Evolutionary conservation across 352 stramenopile genomes (phyloP), one percentile per base, ranked within the genome.

Genomic region (Phytophthora podocarpi): DNA sequence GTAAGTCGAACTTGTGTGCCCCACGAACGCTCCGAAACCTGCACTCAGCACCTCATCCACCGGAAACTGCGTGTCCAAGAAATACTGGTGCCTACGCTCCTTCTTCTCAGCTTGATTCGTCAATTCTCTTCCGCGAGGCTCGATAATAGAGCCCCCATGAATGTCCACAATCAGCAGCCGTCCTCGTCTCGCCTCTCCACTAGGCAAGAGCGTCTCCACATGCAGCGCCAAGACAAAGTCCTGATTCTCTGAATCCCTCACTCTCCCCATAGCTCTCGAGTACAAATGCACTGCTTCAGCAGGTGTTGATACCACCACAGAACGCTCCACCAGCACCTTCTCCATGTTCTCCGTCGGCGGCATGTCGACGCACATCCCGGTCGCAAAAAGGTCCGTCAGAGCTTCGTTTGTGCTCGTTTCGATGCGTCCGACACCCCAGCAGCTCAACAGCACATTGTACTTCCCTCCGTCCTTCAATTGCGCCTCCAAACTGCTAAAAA

Each of bases 31-130:
- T 10, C 82, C 77, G 47, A 86, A 88, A 20, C 43, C 65, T n/a
- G 60, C 30, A 46, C 63, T 87, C 20, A 90, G 43, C 9, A 34
- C 30, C 8, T 59, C 36, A 30, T 86, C 61, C n/a, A 89, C 59
- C 4, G 72, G 66, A 34, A 90, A 85, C 37, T 87, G 78, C 3
- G 82, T 83, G 34, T 91, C 80, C n/a, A 70, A 61, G 47, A 88
- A 88, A 40, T 73, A 59, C 8, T 60, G n/a, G 57, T 60, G 47
- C 7, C 18, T 21, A 18, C 45, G 32, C 15, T 65, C 24, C n/a
- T 63, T 66, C 36, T 55, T 56, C 20, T 39, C 37, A 7, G 10
- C 23, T 30, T 49, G 32, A 7, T 28, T 37, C 23, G 16, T 43
- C 13, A 37, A 1, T 5, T 15, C 18, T 47, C 18, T 42, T 31